Base-by-base conservation (phyloP, 2,329 filamentous ascomycete genomes). In the Elsinoe necatrix region DNA sequence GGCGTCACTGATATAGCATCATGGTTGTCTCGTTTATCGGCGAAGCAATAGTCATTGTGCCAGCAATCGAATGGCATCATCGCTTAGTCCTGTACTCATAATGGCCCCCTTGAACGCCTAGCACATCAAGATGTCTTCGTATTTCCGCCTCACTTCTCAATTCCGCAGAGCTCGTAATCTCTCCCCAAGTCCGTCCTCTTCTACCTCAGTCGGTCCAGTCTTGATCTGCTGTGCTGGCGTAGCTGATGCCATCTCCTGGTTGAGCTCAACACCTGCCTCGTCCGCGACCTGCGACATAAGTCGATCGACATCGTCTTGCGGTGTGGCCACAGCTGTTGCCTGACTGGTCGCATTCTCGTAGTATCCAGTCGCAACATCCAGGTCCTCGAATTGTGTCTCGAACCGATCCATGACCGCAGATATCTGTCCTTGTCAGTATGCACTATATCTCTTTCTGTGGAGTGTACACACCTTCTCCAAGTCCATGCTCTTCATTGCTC, bases 321-420 rank as follows among this genome's bases (percentile, higher is more conserved):
- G 87, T 73, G 74, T 91, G 70, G 77, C 87, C 68, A 75, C 85
- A 65, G 72, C 87, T 69, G 89, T 95, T 35, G 86, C 86, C 59
- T 86, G 85, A 20, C 81, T 83, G 60, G 91, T 92, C 59, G 89
- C 87, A 67, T 91, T 89, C 71, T 92, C 88, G 72, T 93, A 93
- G 72, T 91, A 89, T 63, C 84, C 75, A 7, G 75, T 76, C 39
- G 74, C 74, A 41, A 77, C 75, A 59, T 78, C 76, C 42, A 78
- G 68, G 62, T 77, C 74, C 58, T 78, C 75, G 63, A 77, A 77
- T 61, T 77, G 75, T 54, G 77, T 77, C 66, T 84, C 81, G 65
- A 85, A 84, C 55, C 78, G 78, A 63, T 84, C 82, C 82, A 85
- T 85, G 43, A 84, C 80, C 45, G 79, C 76, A 11, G 80, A 82